Base-by-base conservation (phyloP, 2,329 filamentous ascomycete genomes). In the Drechslera avenae region DNA sequence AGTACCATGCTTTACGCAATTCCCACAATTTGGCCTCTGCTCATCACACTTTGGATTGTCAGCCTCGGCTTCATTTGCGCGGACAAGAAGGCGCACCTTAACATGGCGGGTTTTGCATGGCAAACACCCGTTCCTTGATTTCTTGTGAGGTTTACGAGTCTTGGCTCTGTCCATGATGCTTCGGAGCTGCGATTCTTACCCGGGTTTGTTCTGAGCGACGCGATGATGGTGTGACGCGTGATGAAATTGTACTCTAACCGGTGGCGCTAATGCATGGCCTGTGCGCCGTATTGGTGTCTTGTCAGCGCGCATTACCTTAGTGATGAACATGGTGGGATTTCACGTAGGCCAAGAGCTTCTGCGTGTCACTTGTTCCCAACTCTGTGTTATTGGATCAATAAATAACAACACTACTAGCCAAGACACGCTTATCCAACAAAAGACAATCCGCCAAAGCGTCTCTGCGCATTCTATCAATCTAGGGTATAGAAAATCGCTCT, bases 1-100 rank as follows among this genome's bases (percentile, higher is more conserved):
- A 7, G 60, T 58, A n/a, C 57, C 60, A 53, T 70, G 67, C 39
- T 68, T 70, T 14, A 67, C 60, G 37, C 68, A 71, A 31, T 67
- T 68, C 12, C 61, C 57, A 46, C 68, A 71, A n/a, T 50, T 55
- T 3, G 68, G 68, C 34, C 60, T 63, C 33, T 62, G 60, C 47
- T 71, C 68, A 50, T 70, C 68, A 49, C 68, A 71, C 66, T 71
- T 44, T 18, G 18, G 41, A 30, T 50, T 21, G 45, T 62, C 40
- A 63, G 56, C 50, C 30, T 19, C 31, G 31, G 30, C 5, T 7
- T 37, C 46, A 10, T 23, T 28, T 34, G 19, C 42, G 12, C 13
- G 23, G 39, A 46, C 33, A 23, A 23, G 32, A n/a, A 30, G 17
- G 48, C 51, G 26, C 52, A 67, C 66, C 59, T 69, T 69, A 33